Conservation (phyloP, 2,329 filamentous ascomycete genomes). For the Aciculosporium take region DNA sequence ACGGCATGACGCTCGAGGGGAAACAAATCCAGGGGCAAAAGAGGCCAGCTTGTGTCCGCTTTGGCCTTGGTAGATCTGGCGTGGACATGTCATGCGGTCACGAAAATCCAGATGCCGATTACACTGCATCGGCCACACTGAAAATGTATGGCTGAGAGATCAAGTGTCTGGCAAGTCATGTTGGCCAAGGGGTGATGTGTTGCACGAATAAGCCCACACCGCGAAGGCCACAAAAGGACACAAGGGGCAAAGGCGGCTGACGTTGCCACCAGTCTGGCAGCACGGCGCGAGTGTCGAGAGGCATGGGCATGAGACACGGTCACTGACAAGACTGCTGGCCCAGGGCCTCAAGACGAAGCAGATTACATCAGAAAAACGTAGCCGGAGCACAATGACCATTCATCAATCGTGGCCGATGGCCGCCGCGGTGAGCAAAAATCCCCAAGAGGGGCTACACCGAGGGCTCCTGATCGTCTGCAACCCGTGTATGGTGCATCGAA, state of each 20-base stretch:
- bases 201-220: not conserved
- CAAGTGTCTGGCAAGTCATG: not conserved
- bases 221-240: too few species aligned
- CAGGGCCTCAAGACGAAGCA: not conserved
- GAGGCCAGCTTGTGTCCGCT: not conserved
- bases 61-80: not conserved
- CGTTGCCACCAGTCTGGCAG: not conserved
- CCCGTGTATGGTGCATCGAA: not conserved
- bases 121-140: constrained; percentile 1
- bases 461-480: not conserved
- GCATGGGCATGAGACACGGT: not conserved
- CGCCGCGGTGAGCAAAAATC: not conserved
- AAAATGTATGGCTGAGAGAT: not conserved
- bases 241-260: not conserved
- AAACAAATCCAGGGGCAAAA: not conserved
- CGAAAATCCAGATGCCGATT: not conserved
- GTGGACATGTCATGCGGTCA: constrained; percentile 1
- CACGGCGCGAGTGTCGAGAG: not conserved
- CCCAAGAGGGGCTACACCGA: not conserved
- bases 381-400: not conserved
- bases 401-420: not conserved
- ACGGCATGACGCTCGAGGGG: not conserved
- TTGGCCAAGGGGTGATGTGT: not conserved
- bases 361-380: not conserved
- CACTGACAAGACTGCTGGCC: not conserved